Conservation (phyloP, 306 rosid species). For the Cucumis cinereus region DNA sequence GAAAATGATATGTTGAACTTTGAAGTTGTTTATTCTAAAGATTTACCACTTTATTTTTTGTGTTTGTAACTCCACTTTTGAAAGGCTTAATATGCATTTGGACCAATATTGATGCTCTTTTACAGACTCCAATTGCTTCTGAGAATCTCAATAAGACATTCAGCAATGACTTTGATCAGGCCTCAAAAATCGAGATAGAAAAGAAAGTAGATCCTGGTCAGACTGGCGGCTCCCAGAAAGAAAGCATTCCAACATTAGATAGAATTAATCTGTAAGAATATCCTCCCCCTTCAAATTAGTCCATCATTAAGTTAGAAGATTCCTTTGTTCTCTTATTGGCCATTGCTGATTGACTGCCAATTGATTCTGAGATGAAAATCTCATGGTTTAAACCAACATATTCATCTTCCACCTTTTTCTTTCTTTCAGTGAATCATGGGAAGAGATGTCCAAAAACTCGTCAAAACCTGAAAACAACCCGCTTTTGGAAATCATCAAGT, state of each 20-base stretch:
- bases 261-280: constrained; percentile 79
- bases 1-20: neutral
- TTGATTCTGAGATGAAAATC: no score
- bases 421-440: constrained; percentile 93
- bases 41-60: neutral
- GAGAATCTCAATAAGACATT: constrained; percentile 15
- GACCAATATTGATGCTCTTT: constrained; percentile 14
- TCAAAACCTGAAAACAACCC: constrained; percentile 39
- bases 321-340: no score
- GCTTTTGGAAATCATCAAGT: constrained; percentile 35
- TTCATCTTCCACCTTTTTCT: constrained; percentile 6
- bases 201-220: constrained; percentile 22
- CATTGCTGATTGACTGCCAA: no score
- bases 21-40: neutral
- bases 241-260: constrained; percentile 52
- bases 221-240: constrained; percentile 30
- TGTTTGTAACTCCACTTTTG: constrained; percentile 1
- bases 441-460: constrained; percentile 28
- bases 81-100: constrained; percentile 1
- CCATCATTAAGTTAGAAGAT: neutral
- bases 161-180: constrained; percentile 2
- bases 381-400: constrained; percentile 2
- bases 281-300: constrained; percentile 7
- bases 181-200: constrained; percentile 19
- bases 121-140: constrained; percentile 30